Percentiles rank a stretch among this genome's conserved stretches.
Evolutionary conservation across 2,329 filamentous ascomycete species (phyloP).

Genomic region (Phoma sp.): DNA sequence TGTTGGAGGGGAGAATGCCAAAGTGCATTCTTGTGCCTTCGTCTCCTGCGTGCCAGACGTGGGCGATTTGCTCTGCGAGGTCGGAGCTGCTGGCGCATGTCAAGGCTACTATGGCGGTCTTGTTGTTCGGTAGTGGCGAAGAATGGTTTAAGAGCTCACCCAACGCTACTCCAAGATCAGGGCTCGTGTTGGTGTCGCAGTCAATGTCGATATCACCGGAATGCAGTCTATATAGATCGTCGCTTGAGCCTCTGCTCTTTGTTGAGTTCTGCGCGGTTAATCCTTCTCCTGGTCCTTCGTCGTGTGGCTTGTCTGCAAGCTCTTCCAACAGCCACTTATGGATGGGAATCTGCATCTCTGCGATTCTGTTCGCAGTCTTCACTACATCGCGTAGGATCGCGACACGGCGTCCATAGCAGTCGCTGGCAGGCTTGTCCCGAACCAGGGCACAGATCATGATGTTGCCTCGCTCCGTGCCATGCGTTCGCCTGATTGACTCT

Average conservation of each 20-base stretch:
- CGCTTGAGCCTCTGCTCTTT: slow-evolving; percentile 24
- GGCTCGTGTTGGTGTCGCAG: slow-evolving; percentile 12
- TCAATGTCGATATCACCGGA: slow-evolving; percentile 3
- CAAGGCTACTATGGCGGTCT: slow-evolving; percentile 27
- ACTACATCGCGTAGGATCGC: slow-evolving; percentile 27
- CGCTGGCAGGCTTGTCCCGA: slow-evolving; percentile 28
- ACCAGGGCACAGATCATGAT: slow-evolving; percentile 34
- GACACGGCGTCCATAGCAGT: slow-evolving; percentile 30
- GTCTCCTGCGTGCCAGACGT: slow-evolving; percentile 27
- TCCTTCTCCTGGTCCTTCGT: slow-evolving; percentile 25
- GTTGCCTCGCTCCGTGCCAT: slow-evolving; percentile 33
- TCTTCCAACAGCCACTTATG: slow-evolving; percentile 28
- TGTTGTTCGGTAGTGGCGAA: slow-evolving; percentile 22
- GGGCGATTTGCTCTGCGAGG: slow-evolving; percentile 24
- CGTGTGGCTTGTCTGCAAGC: slow-evolving; percentile 26
- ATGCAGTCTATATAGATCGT: slow-evolving; percentile 12
- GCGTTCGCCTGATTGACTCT: slow-evolving; percentile 29
- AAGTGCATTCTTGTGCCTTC: slow-evolving; percentile 30
- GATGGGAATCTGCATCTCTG: slow-evolving; percentile 32
- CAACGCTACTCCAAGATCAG: slow-evolving; percentile 23
- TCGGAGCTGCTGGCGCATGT: slow-evolving; percentile 19
- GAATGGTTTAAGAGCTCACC: slow-evolving; percentile 20
- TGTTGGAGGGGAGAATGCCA: slow-evolving; percentile 21
- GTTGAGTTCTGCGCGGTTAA: slow-evolving; percentile 24
- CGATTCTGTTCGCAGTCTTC: slow-evolving; percentile 19